Percentiles rank a stretch among this genome's conserved stretches.
Conservation (phyloP, 345 rosid species). For the Aquilaria malaccensis region DNA sequence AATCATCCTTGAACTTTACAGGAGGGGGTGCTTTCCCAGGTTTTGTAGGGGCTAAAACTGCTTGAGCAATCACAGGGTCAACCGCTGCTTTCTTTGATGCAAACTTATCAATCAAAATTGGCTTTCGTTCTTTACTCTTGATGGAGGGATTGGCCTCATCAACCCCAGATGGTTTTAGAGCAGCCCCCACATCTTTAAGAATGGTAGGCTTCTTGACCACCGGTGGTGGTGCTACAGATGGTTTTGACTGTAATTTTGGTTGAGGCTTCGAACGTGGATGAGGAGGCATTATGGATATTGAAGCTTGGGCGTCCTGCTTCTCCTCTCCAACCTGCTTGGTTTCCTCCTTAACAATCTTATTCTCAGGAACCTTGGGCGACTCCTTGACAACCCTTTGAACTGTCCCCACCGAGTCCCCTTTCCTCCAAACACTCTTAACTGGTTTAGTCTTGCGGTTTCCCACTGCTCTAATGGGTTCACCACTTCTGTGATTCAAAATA, state of each 20-base stretch:
- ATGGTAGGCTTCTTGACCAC: constrained; percentile 50
- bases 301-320: constrained; percentile 29
- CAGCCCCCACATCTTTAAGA: constrained; percentile 78
- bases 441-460: constrained; percentile 46
- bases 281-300: constrained; percentile 28
- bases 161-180: constrained; percentile 29
- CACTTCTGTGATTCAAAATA: constrained; percentile 23
- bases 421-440: constrained; percentile 93
- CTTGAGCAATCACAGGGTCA: constrained; percentile 66
- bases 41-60: constrained; percentile 72
- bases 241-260: constrained; percentile 69
- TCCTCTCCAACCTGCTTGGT: constrained; percentile 21
- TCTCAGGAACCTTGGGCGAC: constrained; percentile 33
- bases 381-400: constrained; percentile 60
- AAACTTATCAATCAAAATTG: constrained; percentile 91
- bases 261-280: constrained; percentile 61
- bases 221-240: constrained; percentile 55
- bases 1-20: constrained; percentile 66
- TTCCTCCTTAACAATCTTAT: constrained; percentile 20
- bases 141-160: constrained; percentile 35
- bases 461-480: constrained; percentile 20
- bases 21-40: constrained; percentile 63
- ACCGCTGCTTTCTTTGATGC: constrained; percentile 61
- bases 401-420: constrained; percentile 65
- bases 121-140: constrained; percentile 62